Conservation (phyloP, 768 basidiomycete species). For the Rhodotorula paludigena region DNA sequence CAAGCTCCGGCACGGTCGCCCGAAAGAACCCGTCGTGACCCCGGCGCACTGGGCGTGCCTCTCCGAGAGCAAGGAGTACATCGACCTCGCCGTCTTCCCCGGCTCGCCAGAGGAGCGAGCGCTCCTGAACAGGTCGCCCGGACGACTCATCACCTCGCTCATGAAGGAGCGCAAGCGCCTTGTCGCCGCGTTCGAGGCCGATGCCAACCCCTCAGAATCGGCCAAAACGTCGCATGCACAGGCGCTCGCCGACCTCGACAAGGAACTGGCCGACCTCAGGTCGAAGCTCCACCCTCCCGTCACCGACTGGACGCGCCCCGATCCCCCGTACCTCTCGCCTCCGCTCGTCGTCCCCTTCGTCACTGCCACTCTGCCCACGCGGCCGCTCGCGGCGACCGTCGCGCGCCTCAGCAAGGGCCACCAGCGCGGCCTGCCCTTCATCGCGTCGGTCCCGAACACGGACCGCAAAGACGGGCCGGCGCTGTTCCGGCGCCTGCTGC, state of each 20-base stretch:
- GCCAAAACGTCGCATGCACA: neutral
- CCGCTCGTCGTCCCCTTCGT: conserved; percentile 46
- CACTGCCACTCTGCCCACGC: conserved; percentile 51
- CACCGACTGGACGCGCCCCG: neutral
- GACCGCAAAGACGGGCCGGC: conserved; percentile 48
- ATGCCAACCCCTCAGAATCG: neutral
- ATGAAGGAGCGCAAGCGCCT: conserved; percentile 22
- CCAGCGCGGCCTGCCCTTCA: conserved; percentile 49
- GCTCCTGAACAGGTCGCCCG: conserved; percentile 13
- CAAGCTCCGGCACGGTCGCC: conserved; percentile 45
- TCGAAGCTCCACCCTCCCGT: neutral
- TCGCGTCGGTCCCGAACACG: conserved; percentile 45
- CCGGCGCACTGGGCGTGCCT: conserved; percentile 41
- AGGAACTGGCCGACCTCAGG: neutral
- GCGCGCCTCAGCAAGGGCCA: conserved; percentile 47
- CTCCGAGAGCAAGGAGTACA: conserved; percentile 12
- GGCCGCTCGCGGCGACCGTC: conserved; percentile 50
- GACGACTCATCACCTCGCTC: conserved; percentile 17
- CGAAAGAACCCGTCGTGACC: conserved; percentile 48
- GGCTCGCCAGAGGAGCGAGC: conserved; percentile 26
- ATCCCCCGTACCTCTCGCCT: conserved; percentile 20
- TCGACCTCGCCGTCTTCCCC: conserved; percentile 30
- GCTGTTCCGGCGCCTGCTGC: conserved; percentile 47
- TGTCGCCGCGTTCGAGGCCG: neutral
- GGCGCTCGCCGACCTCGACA: neutral